A percentile compares a stretch with the other conserved stretches of the same genome.
Conservation (phyloP, 83 land plant species). For the Picea abies region DNA sequence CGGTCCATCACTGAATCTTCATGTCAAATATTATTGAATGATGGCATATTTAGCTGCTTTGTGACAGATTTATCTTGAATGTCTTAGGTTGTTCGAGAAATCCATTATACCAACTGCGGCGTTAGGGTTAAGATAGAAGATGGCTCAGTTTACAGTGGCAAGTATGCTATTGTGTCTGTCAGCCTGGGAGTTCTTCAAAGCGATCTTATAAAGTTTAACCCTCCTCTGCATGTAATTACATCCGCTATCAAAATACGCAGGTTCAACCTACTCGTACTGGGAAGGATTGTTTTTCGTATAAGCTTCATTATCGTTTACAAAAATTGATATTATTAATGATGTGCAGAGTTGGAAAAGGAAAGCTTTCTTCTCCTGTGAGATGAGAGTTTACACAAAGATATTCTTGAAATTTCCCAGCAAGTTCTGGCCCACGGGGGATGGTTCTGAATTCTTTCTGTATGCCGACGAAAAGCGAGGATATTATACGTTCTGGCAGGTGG, state of each 20-base stretch:
- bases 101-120: slow-evolving; percentile 50
- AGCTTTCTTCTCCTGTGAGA: slow-evolving; percentile 54
- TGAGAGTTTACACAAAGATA: slow-evolving; percentile 79
- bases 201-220: slow-evolving; percentile 64
- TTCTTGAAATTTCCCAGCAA: slow-evolving; percentile 73
- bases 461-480: slow-evolving; percentile 78
- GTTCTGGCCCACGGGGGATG: slow-evolving; percentile 78
- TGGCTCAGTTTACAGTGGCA: slow-evolving; percentile 55
- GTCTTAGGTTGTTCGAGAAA: slow-evolving; percentile 60
- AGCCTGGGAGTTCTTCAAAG: slow-evolving; percentile 86
- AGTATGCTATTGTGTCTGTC: slow-evolving; percentile 66
- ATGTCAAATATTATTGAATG: neutral
- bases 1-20: neutral
- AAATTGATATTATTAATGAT: too few relatives aligned
- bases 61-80: neutral
- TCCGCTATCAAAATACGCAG: too few relatives aligned
- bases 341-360: slow-evolving; percentile 69
- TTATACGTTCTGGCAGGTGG: slow-evolving; percentile 87
- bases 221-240: slow-evolving; percentile 41
- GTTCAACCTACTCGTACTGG: too few relatives aligned
- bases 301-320: too few relatives aligned
- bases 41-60: neutral
- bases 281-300: too few relatives aligned
- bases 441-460: slow-evolving; percentile 67
- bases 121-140: slow-evolving; percentile 68